Base-by-base conservation (phyloP, 371 early-diverging fungal genomes). In the Saksenaea oblongispora region DNA sequence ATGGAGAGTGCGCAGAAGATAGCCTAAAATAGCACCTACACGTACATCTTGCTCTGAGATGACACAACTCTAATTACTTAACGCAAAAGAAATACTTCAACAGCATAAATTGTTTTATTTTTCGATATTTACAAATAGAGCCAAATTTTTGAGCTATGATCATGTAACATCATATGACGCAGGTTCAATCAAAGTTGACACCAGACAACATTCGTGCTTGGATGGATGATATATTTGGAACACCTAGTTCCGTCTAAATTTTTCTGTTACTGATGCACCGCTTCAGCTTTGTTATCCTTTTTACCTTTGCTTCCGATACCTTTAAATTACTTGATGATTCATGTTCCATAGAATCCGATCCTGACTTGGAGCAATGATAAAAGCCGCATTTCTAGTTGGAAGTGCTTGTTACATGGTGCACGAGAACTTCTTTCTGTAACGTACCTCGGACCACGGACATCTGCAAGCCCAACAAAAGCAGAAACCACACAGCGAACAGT, bases 401-500 rank as follows among this genome's bases (percentile, higher is more conserved):
- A 2, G 7, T 31, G 31, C 7, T 31, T 31, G 31, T 31, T 31
- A 31, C 31, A 31, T 31, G 31, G 31, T 4, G 31, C 31, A 31
- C 31, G 31, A 31, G 7, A 7, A 7, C 2, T 7, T 31, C 31
- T 31, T n/a, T 31, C 53, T 15, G 5, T 5, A 7, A 36, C 35
- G 58, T 36, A 73, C 77, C 47, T 78, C 75, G 17, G 78, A 74
- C 81, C 81, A 81, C 4, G 72, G 66, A 54, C 75, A 74, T 22
- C 66, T 53, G 56, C 81, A 81, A 10, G 73, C 61, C 92, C 92
- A 92, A 56, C 92, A 92, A 66, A 91, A 92, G 15, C 82, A 70
- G 70, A 82, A 77, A 1, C 91, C 91, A 69, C 92, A 92, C 31
- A 83, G 82, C 56, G 87, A 80, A 53, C 92, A 92, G 56, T 91